Conservation (phyloP, 305 asterid genomes). For the Fraxinus baroniana region DNA sequence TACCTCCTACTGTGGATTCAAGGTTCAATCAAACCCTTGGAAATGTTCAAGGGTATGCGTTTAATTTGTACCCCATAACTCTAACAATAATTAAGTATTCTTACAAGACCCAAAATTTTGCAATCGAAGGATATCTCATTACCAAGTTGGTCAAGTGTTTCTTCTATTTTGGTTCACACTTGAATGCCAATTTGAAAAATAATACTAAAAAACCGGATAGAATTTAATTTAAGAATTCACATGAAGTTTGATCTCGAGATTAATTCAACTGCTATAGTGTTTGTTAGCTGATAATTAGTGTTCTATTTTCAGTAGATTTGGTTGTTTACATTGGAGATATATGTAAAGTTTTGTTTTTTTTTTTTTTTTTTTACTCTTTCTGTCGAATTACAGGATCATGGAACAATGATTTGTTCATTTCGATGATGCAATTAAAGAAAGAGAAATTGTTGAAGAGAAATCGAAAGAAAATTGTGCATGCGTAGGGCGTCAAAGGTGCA, state of each 20-base stretch:
- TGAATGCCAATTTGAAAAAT: conserved; percentile 16
- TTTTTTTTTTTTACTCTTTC: not conserved
- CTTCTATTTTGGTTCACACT: conserved; percentile 18
- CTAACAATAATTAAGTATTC: conserved; percentile 11
- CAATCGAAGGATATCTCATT: conserved; percentile 9
- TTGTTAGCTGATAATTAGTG: conserved; percentile 8
- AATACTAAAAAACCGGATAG: conserved; percentile 13
- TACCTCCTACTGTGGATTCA: conserved; percentile 63
- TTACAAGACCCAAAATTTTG: conserved; percentile 4
- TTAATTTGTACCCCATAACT: conserved; percentile 21
- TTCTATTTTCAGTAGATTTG: not conserved
- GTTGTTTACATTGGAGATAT: not conserved
- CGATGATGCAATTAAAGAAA: conserved; percentile 9
- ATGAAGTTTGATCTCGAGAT: conserved; percentile 25
- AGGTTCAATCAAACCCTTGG: conserved; percentile 90
- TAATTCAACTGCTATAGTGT: conserved; percentile 11
- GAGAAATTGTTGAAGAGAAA: too few species aligned
- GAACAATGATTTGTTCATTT: not conserved
- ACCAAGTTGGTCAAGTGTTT: conserved; percentile 11
- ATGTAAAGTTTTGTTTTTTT: not conserved
- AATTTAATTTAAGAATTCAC: conserved; percentile 18
- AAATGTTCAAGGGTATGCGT: conserved; percentile 79
- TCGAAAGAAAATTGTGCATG: too few species aligned
- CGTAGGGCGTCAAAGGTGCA: too few species aligned
- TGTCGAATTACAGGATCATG: not conserved